Evolutionary conservation across 768 basidiomycete species (phyloP).

Genomic region (Coprinopsis strossmayeri): DNA sequence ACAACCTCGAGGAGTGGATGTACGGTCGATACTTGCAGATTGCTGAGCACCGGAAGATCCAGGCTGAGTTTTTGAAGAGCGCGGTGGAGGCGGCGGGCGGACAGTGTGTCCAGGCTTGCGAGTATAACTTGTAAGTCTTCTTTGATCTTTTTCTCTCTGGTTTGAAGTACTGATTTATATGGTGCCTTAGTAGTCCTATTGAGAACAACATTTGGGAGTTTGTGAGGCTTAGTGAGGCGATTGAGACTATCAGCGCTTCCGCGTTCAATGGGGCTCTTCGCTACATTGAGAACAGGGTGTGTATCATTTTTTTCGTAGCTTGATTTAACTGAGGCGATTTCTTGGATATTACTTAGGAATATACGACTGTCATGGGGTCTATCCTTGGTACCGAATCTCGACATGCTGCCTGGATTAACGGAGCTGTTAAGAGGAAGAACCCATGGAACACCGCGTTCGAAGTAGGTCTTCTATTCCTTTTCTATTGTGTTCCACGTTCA

Average conservation of each 20-base stretch:
- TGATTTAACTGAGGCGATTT: not conserved
- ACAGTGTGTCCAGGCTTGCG: constrained; percentile 42
- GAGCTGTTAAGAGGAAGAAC: constrained; percentile 37
- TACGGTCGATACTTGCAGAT: constrained; percentile 45
- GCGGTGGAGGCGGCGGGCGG: constrained; percentile 32
- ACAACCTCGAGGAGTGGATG: constrained; percentile 39
- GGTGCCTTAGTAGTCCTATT: constrained; percentile 30
- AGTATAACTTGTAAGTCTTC: constrained; percentile 50
- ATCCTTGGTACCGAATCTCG: constrained; percentile 58
- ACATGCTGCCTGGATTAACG: constrained; percentile 58
- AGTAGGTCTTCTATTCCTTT: constrained; percentile 20
- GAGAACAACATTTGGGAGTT: constrained; percentile 38
- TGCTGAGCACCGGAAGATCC: constrained; percentile 31
- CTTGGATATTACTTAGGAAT: constrained; percentile 25
- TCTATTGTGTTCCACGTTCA: not conserved
- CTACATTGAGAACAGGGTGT: constrained; percentile 36
- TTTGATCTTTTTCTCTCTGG: not conserved
- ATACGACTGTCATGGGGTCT: constrained; percentile 47
- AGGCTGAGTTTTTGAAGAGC: constrained; percentile 25
- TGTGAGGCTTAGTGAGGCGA: constrained; percentile 37
- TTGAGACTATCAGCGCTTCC: constrained; percentile 52
- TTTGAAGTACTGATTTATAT: not conserved
- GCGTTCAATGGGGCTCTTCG: constrained; percentile 55
- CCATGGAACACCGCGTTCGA: constrained; percentile 60
- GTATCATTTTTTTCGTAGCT: not conserved